Conservation (phyloP, 495 filamentous ascomycete species). For the Articulospora tetracladia region DNA sequence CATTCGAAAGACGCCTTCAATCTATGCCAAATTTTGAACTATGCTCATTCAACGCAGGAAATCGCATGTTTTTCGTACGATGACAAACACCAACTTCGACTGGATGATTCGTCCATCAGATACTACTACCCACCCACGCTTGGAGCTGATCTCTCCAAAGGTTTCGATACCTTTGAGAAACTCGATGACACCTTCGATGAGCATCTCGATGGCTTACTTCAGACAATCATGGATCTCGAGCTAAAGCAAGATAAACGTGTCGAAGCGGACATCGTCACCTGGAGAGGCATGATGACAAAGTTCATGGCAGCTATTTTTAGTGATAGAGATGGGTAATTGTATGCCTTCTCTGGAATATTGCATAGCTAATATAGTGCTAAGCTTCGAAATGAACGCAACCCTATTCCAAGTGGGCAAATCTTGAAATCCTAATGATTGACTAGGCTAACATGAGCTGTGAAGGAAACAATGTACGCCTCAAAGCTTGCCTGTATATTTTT, state of each 20-base stretch:
- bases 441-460: slow-evolving; percentile 23
- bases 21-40: background rate
- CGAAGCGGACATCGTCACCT: slow-evolving; percentile 81
- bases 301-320: slow-evolving; percentile 85
- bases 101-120: slow-evolving; percentile 71
- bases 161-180: slow-evolving; percentile 80
- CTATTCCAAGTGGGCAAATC: slow-evolving; percentile 68
- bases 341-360: background rate
- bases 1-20: no score
- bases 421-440: background rate
- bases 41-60: slow-evolving; percentile 49
- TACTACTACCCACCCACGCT: slow-evolving; percentile 85
- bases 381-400: slow-evolving; percentile 96
- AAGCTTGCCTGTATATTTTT: background rate
- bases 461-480: slow-evolving; percentile 71
- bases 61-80: slow-evolving; percentile 91
- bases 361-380: slow-evolving; percentile 27
- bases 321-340: slow-evolving; percentile 65
- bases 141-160: slow-evolving; percentile 66
- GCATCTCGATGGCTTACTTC: slow-evolving; percentile 81
- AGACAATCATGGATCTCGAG: slow-evolving; percentile 70
- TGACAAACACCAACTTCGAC: slow-evolving; percentile 67
- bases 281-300: slow-evolving; percentile 99
- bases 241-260: slow-evolving; percentile 58
- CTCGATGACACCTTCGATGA: slow-evolving; percentile 79